Base-by-base conservation (phyloP, 2,329 filamentous ascomycete genomes). In the Tetracladium maxilliforme region DNA sequence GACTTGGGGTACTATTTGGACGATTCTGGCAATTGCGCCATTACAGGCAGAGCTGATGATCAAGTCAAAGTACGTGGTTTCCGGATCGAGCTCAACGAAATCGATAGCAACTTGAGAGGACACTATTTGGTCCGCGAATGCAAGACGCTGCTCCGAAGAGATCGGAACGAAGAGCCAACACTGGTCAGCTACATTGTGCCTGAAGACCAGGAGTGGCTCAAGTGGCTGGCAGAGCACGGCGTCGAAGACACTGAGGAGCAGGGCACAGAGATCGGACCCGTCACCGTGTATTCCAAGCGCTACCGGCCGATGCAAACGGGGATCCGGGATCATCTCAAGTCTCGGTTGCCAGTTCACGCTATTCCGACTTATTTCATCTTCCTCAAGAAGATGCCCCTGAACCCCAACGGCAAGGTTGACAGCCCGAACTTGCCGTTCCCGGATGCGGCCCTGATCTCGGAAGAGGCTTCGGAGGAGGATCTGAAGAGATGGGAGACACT, bases 31-130 rank as follows among this genome's bases (percentile, higher is more conserved):
- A 73, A 76, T 35, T 76, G 83, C 8, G 77, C 79, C 41, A 80
- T 73, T 42, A 75, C 78, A 7, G 87, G 87, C 13, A 66, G 90
- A 30, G 73, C 72, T 14, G 87, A 95, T 43, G 68, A 77, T 37
- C 87, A 95, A 46, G 81, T 94, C 56, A 98, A 95, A 60, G 87
- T 95, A 36, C 77, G 90, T 31, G 87, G 87, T 2, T 95, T 94
- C 62, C 68, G 87, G 32, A 92, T 98, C 37, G 90, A 98, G 53
- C 71, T 95, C 22, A 78, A 77, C 34, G 90, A 95, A 37, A 94
- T 95, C 37, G 86, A 95, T 48, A 78, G 64, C 21, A 76, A 92
- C 46, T 56, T 94, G 23, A 78, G 71, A 27, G 65, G 72, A 22
- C 70, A 81, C 50, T 71, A 69, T 1, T 53, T 92, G 14, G 68